These are phyloP conservation scores for Monosporascus cannonballus DNA, from an alignment of 2,329 filamentous ascomycete species.

Conservation along the genomic window DNA sequence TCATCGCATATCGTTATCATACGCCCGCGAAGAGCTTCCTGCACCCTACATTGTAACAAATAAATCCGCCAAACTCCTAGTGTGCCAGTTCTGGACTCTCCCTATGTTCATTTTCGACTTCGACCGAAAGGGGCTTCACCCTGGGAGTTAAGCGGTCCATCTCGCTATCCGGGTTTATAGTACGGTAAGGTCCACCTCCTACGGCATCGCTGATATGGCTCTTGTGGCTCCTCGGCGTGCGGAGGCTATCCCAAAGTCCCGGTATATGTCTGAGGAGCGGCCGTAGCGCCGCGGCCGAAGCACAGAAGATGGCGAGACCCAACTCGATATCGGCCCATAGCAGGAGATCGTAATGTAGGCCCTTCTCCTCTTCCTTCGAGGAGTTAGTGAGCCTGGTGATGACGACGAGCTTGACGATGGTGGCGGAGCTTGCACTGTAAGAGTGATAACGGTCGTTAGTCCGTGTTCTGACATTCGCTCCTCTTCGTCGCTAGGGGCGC, in stretches of 20 bases:
- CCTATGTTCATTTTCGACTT: too few species aligned
- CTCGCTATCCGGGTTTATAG: conserved; percentile 4
- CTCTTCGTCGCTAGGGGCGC: not conserved
- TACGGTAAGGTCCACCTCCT: not conserved
- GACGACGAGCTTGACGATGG: conserved; percentile 28
- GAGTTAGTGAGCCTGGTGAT: conserved; percentile 19
- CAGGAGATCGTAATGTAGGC: conserved; percentile 24
- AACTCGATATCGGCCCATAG: conserved; percentile 27
- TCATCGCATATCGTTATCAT: too few species aligned
- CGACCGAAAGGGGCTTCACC: not conserved
- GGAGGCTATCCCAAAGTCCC: conserved; percentile 3
- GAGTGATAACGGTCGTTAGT: not conserved
- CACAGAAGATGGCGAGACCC: conserved; percentile 24
- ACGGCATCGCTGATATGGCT: conserved; percentile 7
- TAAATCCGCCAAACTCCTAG: too few species aligned
- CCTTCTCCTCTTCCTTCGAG: conserved; percentile 12
- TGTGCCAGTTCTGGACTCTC: too few species aligned
- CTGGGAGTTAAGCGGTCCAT: not conserved
- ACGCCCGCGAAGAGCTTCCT: too few species aligned
- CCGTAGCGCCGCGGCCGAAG: conserved; percentile 23
- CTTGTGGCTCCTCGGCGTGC: conserved; percentile 1
- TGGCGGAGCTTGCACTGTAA: conserved; percentile 25
- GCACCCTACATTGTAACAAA: too few species aligned
- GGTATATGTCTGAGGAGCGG: conserved; percentile 23
- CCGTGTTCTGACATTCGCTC: not conserved